phyloP scores from a whole-genome alignment of 1,284 basidiomycete genomes.

The Peniophora sp. region DNA sequence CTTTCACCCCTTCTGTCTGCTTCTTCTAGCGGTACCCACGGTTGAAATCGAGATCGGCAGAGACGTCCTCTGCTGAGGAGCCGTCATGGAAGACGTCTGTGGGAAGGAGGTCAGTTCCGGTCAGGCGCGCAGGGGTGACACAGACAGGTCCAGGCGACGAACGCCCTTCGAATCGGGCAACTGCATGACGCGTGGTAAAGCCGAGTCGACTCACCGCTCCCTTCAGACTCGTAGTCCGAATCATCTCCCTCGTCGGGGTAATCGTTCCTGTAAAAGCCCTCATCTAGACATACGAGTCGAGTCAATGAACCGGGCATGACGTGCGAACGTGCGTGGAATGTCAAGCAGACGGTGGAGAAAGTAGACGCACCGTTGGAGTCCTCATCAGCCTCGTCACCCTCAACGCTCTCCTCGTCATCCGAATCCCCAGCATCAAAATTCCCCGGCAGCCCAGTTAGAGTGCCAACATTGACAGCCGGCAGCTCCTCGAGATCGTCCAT shows the following conservation, averaged over 20 bases:
- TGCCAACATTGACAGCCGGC: slow-evolving; percentile 49
- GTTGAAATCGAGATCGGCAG: no score
- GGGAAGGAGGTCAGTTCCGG: no score
- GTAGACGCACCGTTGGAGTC: slow-evolving; percentile 62
- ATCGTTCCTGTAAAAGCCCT: slow-evolving; percentile 76
- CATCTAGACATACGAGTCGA: no score
- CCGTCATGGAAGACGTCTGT: no score
- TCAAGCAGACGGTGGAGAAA: slow-evolving; percentile 1
- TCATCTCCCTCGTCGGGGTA: slow-evolving; percentile 63
- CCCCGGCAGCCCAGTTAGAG: slow-evolving; percentile 55
- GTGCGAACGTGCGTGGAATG: slow-evolving; percentile 1
- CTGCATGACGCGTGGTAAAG: no score
- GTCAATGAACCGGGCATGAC: no score
- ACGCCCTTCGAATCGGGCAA: no score
- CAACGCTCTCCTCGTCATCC: slow-evolving; percentile 52
- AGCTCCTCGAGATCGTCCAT: slow-evolving; percentile 49
- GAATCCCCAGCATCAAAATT: slow-evolving; percentile 37
- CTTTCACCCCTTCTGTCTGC: no score
- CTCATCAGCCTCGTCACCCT: slow-evolving; percentile 70
- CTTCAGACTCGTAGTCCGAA: slow-evolving; percentile 31
- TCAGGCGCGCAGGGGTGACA: no score
- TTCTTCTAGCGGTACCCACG: no score
- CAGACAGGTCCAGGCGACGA: no score
- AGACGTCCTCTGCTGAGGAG: no score
- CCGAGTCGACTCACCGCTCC: slow-evolving; percentile 18